Percentiles rank a stretch among this genome's conserved stretches.
Conservation (phyloP, 2,329 filamentous ascomycete genomes). For the Zalaria sp. region DNA sequence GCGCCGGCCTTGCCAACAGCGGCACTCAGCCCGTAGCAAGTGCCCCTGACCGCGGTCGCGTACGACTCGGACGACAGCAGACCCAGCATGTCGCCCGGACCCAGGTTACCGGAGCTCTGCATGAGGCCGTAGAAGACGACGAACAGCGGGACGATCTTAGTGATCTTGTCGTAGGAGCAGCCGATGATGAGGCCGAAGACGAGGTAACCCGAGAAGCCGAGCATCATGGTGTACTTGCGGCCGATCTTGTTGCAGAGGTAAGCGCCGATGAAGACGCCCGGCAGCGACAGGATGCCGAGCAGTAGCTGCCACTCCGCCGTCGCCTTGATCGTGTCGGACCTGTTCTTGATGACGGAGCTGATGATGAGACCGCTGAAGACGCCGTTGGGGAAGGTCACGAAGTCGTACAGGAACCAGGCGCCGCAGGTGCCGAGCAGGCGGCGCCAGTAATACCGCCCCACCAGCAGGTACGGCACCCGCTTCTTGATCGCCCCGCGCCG, state of each 20-base stretch:
- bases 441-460: constrained; percentile 41
- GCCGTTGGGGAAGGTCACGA: constrained; percentile 34
- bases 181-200: constrained; percentile 40
- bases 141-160: constrained; percentile 32
- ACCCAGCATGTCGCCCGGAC: constrained; percentile 37
- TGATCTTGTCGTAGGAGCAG: constrained; percentile 32
- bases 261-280: constrained; percentile 37
- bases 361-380: constrained; percentile 34
- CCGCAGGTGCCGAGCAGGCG: constrained; percentile 38
- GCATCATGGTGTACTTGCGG: constrained; percentile 36
- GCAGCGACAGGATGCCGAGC: constrained; percentile 29
- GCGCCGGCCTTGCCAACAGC: constrained; percentile 39
- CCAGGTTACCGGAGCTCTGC: constrained; percentile 35
- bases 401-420: constrained; percentile 42
- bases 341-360: constrained; percentile 7
- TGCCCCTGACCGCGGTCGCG: constrained; percentile 37
- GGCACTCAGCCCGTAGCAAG: constrained; percentile 36
- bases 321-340: background rate
- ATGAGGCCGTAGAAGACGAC: constrained; percentile 40
- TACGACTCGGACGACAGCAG: constrained; percentile 38
- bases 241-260: constrained; percentile 34
- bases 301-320: constrained; percentile 29
- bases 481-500: constrained; percentile 39
- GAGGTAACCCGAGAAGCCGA: constrained; percentile 34
- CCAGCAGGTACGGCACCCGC: constrained; percentile 35